Base-by-base conservation (phyloP, 139 green algal genomes). In the Pycnococcus provasolii region DNA sequence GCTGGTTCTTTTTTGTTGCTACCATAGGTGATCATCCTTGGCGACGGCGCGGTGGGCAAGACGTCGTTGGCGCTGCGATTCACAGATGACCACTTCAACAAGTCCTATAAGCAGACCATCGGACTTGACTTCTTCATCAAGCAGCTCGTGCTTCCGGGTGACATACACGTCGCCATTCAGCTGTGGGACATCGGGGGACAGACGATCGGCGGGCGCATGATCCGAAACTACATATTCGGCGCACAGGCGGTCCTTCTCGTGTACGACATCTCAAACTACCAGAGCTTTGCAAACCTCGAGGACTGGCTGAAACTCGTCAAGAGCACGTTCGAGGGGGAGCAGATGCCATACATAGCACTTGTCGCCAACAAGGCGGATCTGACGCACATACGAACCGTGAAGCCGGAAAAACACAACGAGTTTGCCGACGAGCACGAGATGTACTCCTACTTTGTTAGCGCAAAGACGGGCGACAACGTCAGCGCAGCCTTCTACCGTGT, bases 131-230 rank as follows among this genome's bases (percentile, higher is more conserved):
- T 73, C 37, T 73, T 73, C 67, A 37, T 73, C 3, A 66, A 73
- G 54, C 66, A 72, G 37, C 9, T 72, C 9, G 13, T 42, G 8
- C n/a, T 72, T 3, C 67, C 67, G 39, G 67, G 67, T 7, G 67
- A 67, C 43, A 13, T 73, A 4, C 45, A 59, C 2, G 67, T 73
- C 45, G 67, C 41, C 2, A 60, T 57, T 11, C 64, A 77, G 71
- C 50, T 77, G 37, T 77, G 71, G 71, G 71, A 77, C 42, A 77
- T 77, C 45, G 71, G 71, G 8, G 71, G 71, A 11, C 63, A 68
- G 47, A 64, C 57, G 2, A 73, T 73, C 15, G 58, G 64, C 26
- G 48, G 50, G 13, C 68, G 62, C 9, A 71, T 77, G 64, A 60
- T 77, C 8, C 4, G 42, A 6, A 77, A 67, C 13, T 77, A 77